A percentile compares a stretch with the other conserved stretches of the same genome.
These are phyloP conservation scores for Phtheirospermum japonicum DNA, from an alignment of 257 asterid genomes.

Conservation along the genomic window DNA sequence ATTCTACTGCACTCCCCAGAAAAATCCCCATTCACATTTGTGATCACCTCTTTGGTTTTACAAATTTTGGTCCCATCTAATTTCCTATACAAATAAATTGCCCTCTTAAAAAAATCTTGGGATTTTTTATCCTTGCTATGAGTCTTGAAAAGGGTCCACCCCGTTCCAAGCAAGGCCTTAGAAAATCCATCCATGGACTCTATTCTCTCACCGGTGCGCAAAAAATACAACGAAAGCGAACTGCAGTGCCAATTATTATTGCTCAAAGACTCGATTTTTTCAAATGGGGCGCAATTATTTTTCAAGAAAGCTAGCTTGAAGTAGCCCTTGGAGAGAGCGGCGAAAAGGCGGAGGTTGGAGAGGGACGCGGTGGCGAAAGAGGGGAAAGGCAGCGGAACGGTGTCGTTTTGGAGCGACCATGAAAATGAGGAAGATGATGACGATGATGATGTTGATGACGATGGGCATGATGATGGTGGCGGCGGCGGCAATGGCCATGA, in stretches of 20 bases:
- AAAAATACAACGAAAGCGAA: constrained; percentile 35
- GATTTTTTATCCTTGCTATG: constrained; percentile 18
- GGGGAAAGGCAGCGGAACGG: constrained; percentile 64
- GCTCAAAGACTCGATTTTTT: constrained; percentile 40
- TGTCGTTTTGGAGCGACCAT: constrained; percentile 43
- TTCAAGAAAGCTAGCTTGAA: constrained; percentile 61
- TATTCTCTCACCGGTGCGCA: constrained; percentile 39
- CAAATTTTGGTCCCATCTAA: constrained; percentile 37
- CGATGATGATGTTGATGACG: constrained; percentile 23
- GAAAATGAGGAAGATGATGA: constrained; percentile 24
- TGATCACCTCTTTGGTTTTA: background rate
- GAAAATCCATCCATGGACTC: constrained; percentile 53
- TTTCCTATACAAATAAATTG: constrained; percentile 45
- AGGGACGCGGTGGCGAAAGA: constrained; percentile 52
- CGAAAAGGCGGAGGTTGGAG: constrained; percentile 59
- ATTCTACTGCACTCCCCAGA: constrained; percentile 44
- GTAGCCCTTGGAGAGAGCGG: constrained; percentile 42
- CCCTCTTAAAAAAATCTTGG: constrained; percentile 25
- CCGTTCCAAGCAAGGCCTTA: constrained; percentile 55
- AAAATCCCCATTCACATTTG: constrained; percentile 25
- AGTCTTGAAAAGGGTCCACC: constrained; percentile 61
- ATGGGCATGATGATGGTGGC: constrained; percentile 12
- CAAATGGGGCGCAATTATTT: constrained; percentile 30
- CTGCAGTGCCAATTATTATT: constrained; percentile 50
- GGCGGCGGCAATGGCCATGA: constrained; percentile 47